Percentiles rank a stretch among this genome's conserved stretches.
These are phyloP conservation scores for Penicillium canariense DNA, from an alignment of 495 filamentous ascomycete species.

Conservation along the genomic window DNA sequence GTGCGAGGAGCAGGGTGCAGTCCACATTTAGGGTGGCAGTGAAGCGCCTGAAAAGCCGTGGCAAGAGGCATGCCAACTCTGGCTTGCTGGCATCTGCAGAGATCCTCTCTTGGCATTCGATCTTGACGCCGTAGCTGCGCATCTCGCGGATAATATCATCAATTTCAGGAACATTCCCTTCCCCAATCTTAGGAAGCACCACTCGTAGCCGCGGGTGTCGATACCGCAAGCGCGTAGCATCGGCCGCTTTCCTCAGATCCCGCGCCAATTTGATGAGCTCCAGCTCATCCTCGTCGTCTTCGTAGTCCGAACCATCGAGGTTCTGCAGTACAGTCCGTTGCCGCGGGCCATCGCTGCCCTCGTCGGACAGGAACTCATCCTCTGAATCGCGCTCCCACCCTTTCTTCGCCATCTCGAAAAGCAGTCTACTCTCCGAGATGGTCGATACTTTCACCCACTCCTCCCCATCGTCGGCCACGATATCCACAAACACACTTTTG, in stretches of 20 bases:
- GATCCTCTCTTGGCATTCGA: constrained; percentile 43
- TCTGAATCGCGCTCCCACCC: constrained; percentile 52
- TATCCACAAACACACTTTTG: constrained; percentile 46
- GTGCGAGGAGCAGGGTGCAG: constrained; percentile 69
- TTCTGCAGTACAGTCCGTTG: constrained; percentile 35
- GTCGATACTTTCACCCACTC: constrained; percentile 64
- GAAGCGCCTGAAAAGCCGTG: constrained; percentile 53
- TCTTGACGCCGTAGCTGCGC: constrained; percentile 51
- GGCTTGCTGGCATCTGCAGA: constrained; percentile 26
- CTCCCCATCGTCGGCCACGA: constrained; percentile 52
- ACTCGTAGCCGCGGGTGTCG: constrained; percentile 57
- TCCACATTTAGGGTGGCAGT: constrained; percentile 66
- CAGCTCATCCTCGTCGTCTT: constrained; percentile 47
- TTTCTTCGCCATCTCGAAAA: constrained; percentile 63
- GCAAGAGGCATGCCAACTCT: constrained; percentile 46
- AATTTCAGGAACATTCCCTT: constrained; percentile 51
- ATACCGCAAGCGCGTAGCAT: constrained; percentile 54
- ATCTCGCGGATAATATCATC: constrained; percentile 57
- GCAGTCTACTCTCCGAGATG: constrained; percentile 52
- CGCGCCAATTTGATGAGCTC: constrained; percentile 57
- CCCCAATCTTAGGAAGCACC: constrained; percentile 57
- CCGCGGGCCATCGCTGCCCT: constrained; percentile 21
- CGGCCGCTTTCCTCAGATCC: constrained; percentile 53
- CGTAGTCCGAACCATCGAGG: constrained; percentile 22
- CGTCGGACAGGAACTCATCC: constrained; percentile 38